Base-by-base conservation (phyloP, 2,329 filamentous ascomycete genomes). In the Fusarium verrucosum region DNA sequence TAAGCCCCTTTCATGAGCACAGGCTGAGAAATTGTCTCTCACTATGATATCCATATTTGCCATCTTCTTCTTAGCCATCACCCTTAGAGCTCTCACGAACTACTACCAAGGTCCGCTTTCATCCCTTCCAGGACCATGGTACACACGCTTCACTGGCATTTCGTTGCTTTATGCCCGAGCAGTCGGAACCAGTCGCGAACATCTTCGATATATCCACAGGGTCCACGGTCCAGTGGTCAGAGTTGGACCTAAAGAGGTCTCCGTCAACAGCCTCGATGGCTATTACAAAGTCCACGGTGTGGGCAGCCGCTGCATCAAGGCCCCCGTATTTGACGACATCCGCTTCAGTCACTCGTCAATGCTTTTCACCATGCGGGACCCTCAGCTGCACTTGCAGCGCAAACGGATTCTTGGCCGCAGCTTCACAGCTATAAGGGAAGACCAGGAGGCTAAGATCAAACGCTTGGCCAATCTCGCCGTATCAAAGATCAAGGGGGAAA, bases 271-370 rank as follows among this genome's bases (percentile, higher is more conserved):
- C 16, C 23, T 58, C 2, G 55, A 58, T 42, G 30, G 52, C 2
- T 58, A 58, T 10, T 58, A 58, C 36, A 58, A 58, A 16, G 30
- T 58, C 1, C 55, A 58, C 2, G 55, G 55, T 2, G 55, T 58
- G 6, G 55, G 55, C 2, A 58, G 55, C 8, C 36, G 20, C 5
- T 58, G 55, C 10, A 17, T 58, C 6, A 58, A 58, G 10, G 36
- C 55, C 2, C 55, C 55, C 4, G 42, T 50, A 2, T 58, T 58
- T 3, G 55, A 58, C 4, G 23, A 25, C 9, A 58, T 58, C 1
- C 55, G 43, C 10, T 59, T 59, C 11, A 59, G 56, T 4, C 54
- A 59, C 10, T 59, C 54, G 0, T 47, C 44, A 2, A 59, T 59
- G 53, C 14, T 59, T 2, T 59, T 59, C 2, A 59, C 44, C 6